phyloP scores from a whole-genome alignment of 2,329 filamentous ascomycete species.

The Zasmidium citrigriseum region DNA sequence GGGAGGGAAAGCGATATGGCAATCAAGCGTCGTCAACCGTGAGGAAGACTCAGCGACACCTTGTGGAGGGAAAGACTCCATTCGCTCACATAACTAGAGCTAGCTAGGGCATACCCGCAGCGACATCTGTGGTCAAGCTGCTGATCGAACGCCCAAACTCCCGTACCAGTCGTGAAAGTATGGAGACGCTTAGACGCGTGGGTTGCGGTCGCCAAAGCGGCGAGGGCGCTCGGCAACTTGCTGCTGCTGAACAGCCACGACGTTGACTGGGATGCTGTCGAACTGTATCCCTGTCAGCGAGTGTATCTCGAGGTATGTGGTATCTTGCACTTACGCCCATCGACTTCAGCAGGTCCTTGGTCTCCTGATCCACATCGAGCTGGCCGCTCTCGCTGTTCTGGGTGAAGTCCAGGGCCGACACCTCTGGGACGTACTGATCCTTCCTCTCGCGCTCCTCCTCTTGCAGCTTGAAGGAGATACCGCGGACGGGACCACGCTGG shows the following conservation, averaged over 20 bases:
- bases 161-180: conserved; percentile 17
- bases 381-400: conserved; percentile 91
- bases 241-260: conserved; percentile 85
- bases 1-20: conserved; percentile 16
- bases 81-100: conserved; percentile 13
- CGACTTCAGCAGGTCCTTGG: conserved; percentile 98
- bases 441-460: conserved; percentile 99
- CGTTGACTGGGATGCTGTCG: conserved; percentile 96
- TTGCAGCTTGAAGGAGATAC: conserved; percentile 99
- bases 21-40: conserved; percentile 23
- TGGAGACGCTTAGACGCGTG: conserved; percentile 27
- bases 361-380: conserved; percentile 94
- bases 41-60: conserved; percentile 24
- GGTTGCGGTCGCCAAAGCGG: conserved; percentile 69
- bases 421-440: conserved; percentile 99
- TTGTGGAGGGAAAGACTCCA: conserved; percentile 17
- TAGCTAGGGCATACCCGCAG: conserved; percentile 16
- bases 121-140: conserved; percentile 13
- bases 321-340: conserved; percentile 76
- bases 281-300: conserved; percentile 61
- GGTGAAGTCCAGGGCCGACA: conserved; percentile 97
- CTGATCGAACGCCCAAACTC: conserved; percentile 20
- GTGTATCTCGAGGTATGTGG: conserved; percentile 69
- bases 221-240: conserved; percentile 81
- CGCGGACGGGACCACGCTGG: conserved; percentile 96